Evolutionary conservation across 2,329 filamentous ascomycete species (phyloP), one percentile per base, ranked within the genome.

Genomic region (Zopfia rhizophila): DNA sequence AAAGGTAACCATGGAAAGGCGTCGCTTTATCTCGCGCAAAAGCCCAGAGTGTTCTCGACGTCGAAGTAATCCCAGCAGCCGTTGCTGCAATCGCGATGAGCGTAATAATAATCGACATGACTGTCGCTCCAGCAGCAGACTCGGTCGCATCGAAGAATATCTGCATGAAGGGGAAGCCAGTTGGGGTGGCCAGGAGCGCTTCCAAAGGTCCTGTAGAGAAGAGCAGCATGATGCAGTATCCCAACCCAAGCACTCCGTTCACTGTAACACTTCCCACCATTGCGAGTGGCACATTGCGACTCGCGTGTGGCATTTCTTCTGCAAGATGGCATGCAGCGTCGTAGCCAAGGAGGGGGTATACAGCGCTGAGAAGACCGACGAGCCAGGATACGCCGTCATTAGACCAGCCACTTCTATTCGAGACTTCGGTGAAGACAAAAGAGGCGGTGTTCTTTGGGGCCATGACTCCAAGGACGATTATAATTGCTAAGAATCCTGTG

Each of bases 131-230:
- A 3, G 38, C 47, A 4, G 8, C 14, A 12, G 62, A 65, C 8
- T 32, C 30, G 8, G 57, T 60, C 1, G 57, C 55, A 21, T 60
- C 39, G 12, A 49, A 38, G 46, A 82, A 79, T 35, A 79, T 74
- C 41, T 80, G 73, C 47, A 83, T 78, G 52, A 82, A 79, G 0
- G 74, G 74, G 10, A 75, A 76, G 0, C 76, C 76, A 0, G 72
- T 76, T 0, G 69, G 65, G 0, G 74, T 75, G 0, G 63, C 35
- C 2, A 78, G 63, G 3, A 79, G 56, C 0, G 58, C 53, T 1
- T 74, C 59, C 1, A 79, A 62, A 14, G 70, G 60, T 0, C 75
- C 74, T 0, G 76, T 68, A 1, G 68, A 74, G 58, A 73, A 81
- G 1, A 80, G 62, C 0, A 81, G 58, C 5, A 78, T 60, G 39